A percentile compares a stretch with the other conserved stretches of the same genome.
These are phyloP conservation scores for Xylariomycetidae sp. DNA, from an alignment of 2,329 filamentous ascomycete genomes.

Conservation along the genomic window DNA sequence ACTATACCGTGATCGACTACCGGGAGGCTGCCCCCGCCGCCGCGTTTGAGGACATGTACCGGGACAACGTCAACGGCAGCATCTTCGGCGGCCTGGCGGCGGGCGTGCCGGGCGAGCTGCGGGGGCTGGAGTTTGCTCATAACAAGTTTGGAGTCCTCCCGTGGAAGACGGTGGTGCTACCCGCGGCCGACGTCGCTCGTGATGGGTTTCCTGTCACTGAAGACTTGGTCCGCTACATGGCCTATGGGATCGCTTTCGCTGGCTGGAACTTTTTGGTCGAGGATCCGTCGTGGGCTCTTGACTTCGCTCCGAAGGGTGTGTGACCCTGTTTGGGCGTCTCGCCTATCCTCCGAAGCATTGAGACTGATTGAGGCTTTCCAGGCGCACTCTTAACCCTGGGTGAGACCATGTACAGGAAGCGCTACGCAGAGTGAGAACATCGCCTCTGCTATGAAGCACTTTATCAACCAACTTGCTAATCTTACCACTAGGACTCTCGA, in stretches of 20 bases:
- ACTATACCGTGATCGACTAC: slow-evolving; percentile 84
- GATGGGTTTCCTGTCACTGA: slow-evolving; percentile 68
- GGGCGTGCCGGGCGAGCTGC: slow-evolving; percentile 67
- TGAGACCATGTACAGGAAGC: slow-evolving; percentile 71
- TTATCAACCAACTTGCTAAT: slow-evolving; percentile 6
- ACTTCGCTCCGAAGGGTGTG: slow-evolving; percentile 73
- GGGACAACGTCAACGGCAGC: slow-evolving; percentile 60
- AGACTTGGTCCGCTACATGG: slow-evolving; percentile 72
- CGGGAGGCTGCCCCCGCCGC: slow-evolving; percentile 81
- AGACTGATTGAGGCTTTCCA: not conserved
- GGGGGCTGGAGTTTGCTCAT: slow-evolving; percentile 75
- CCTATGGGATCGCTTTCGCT: slow-evolving; percentile 31
- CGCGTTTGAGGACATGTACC: slow-evolving; percentile 79
- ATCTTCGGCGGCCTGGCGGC: slow-evolving; percentile 67
- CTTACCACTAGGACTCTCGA: slow-evolving; percentile 57
- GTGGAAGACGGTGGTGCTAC: slow-evolving; percentile 67
- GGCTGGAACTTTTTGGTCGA: slow-evolving; percentile 60
- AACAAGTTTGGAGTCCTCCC: slow-evolving; percentile 60
- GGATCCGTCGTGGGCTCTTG: slow-evolving; percentile 74
- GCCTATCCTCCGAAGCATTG: not conserved
- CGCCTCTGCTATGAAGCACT: slow-evolving; percentile 14
- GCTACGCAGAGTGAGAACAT: slow-evolving; percentile 57
- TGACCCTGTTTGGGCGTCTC: no score
- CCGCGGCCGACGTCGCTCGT: slow-evolving; percentile 67
- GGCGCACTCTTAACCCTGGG: slow-evolving; percentile 62